phyloP scores from a whole-genome alignment of 805 yeast species.

The Metschnikowia proteae region DNA sequence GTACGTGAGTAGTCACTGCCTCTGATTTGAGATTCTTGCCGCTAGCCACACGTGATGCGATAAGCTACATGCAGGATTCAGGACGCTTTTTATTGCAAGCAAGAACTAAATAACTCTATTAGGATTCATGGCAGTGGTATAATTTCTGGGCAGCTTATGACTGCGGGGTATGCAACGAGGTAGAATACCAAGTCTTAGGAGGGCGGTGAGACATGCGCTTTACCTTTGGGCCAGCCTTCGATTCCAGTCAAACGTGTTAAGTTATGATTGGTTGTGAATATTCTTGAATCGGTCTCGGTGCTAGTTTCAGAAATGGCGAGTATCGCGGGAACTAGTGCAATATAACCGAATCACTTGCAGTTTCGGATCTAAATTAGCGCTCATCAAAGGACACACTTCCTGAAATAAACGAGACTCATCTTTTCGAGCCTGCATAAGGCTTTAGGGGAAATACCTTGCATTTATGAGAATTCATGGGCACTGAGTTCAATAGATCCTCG shows the following conservation, averaged over 20 bases:
- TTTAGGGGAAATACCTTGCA: not conserved
- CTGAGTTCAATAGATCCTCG: slow-evolving; percentile 16
- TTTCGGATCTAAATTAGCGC: not conserved
- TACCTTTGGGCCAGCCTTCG: no score
- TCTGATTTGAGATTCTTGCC: not conserved
- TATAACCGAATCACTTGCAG: not conserved
- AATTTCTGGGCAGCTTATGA: no score
- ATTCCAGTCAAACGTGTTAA: no score
- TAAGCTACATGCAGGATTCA: slow-evolving; percentile 1
- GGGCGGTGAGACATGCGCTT: no score
- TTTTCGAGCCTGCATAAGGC: not conserved
- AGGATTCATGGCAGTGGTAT: no score
- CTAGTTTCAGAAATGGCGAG: not conserved
- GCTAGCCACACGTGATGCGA: not conserved
- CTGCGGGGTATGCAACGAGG: no score
- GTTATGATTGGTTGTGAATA: not conserved
- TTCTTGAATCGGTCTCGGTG: not conserved
- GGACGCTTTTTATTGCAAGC: not conserved
- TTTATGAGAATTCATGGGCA: slow-evolving; percentile 22
- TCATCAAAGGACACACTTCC: not conserved
- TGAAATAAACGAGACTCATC: not conserved
- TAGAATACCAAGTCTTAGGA: no score
- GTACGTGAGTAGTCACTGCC: slow-evolving; percentile 1
- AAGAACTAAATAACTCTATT: no score
- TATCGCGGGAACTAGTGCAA: not conserved